These are phyloP conservation scores for Chaetomiaceae sp. DNA, from an alignment of 2,329 filamentous ascomycete species.

Conservation along the genomic window DNA sequence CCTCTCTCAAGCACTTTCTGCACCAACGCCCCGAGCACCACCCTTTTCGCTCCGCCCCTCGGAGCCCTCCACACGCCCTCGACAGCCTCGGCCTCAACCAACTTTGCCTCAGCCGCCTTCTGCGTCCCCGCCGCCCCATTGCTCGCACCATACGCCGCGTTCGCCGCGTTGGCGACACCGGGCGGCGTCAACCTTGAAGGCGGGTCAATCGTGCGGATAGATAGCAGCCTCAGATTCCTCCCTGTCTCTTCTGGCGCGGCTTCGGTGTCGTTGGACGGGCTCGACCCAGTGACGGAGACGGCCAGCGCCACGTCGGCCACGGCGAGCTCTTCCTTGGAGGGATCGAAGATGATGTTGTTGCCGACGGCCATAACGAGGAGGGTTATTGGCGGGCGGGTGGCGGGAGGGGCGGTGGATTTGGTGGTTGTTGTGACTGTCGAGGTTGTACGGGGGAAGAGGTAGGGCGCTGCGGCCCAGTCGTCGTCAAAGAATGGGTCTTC, in stretches of 20 bases:
- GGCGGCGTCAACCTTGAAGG: constrained; percentile 69
- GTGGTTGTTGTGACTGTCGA: constrained; percentile 11
- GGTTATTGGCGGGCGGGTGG: constrained; percentile 72
- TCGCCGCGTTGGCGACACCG: constrained; percentile 61
- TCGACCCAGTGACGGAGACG: constrained; percentile 63
- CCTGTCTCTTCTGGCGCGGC: constrained; percentile 9
- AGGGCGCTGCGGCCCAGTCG: constrained; percentile 83
- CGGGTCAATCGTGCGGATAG: constrained; percentile 69
- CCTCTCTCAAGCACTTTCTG: constrained; percentile 70
- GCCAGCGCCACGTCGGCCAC: constrained; percentile 88
- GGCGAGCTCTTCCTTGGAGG: constrained; percentile 82
- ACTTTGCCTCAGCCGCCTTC: constrained; percentile 38
- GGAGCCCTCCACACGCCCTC: constrained; percentile 84
- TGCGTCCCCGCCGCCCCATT: constrained; percentile 30
- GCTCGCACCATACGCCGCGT: constrained; percentile 47
- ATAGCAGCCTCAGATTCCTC: constrained; percentile 55
- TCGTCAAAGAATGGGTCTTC: constrained; percentile 98
- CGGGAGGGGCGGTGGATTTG: constrained; percentile 7
- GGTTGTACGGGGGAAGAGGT: constrained; percentile 61
- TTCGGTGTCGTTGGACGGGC: neutral
- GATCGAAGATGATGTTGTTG: constrained; percentile 90
- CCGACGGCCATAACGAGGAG: constrained; percentile 84
- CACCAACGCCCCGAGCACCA: constrained; percentile 68
- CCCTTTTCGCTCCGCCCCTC: constrained; percentile 75
- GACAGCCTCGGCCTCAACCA: constrained; percentile 50